These are phyloP conservation scores for Rubia tinctorum DNA, from an alignment of 305 asterid species.

Conservation along the genomic window DNA sequence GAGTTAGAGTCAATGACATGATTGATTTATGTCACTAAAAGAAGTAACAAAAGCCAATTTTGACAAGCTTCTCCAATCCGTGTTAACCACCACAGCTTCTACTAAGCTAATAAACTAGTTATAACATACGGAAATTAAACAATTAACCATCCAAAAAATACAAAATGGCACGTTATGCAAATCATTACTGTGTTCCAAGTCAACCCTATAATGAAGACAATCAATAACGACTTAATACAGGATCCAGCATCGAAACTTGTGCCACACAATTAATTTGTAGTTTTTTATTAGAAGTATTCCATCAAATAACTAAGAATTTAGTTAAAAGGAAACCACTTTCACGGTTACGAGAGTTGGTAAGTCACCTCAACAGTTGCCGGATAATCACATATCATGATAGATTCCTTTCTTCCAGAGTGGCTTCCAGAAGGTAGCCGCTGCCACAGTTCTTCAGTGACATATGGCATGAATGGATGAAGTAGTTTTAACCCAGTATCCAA, in stretches of 20 bases:
- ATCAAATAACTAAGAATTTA: neutral
- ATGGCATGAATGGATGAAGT: slow-evolving; percentile 98
- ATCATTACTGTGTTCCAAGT: neutral
- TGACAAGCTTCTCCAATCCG: neutral
- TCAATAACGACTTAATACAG: neutral
- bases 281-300: no score
- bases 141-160: neutral
- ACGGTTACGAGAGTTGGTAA: neutral
- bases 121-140: neutral
- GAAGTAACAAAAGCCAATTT: neutral
- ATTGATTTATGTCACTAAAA: neutral
- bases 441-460: slow-evolving; percentile 93
- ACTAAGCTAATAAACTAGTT: neutral
- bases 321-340: neutral
- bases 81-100: neutral
- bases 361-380: slow-evolving; percentile 70
- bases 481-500: slow-evolving; percentile 76
- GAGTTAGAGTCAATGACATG: slow-evolving; percentile 8
- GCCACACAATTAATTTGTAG: neutral
- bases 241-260: neutral
- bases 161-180: neutral
- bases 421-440: slow-evolving; percentile 79
- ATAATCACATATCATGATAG: slow-evolving; percentile 81
- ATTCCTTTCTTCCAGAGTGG: slow-evolving; percentile 58
- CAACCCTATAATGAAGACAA: neutral